These are phyloP conservation scores for Populus hybrid DNA, from an alignment of 441 rosid genomes.

Conservation along the genomic window DNA sequence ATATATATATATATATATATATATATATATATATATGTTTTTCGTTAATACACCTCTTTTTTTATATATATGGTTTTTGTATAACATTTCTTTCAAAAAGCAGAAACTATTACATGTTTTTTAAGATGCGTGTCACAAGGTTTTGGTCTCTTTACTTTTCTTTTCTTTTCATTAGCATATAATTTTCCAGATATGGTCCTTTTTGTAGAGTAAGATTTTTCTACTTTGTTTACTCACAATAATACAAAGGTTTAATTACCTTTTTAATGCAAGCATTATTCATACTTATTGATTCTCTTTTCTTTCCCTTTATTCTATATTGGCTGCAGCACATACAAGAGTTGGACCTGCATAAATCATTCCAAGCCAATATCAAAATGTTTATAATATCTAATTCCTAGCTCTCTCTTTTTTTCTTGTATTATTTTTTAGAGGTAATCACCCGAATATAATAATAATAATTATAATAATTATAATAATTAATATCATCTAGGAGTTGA, in stretches of 20 bases:
- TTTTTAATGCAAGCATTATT: conserved; percentile 27
- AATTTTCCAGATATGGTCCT: background rate
- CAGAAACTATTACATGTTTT: conserved; percentile 25
- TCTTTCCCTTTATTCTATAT: conserved; percentile 14
- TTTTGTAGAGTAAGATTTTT: background rate
- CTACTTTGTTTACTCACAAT: conserved; percentile 6
- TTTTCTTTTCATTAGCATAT: conserved; percentile 18
- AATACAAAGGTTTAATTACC: conserved; percentile 21
- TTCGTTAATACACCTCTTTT: too few species aligned
- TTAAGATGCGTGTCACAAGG: conserved; percentile 51
- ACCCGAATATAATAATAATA: too few species aligned
- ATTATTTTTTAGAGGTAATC: too few species aligned
- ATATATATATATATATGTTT: too few species aligned
- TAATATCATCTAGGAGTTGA: too few species aligned
- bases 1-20: too few species aligned
- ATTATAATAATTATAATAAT: too few species aligned
- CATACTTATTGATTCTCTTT: conserved; percentile 17
- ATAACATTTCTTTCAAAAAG: conserved; percentile 41
- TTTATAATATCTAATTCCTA: background rate
- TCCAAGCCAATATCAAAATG: background rate
- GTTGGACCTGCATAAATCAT: background rate
- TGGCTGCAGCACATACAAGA: conserved; percentile 21
- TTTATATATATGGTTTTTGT: background rate
- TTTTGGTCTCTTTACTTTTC: conserved; percentile 46
- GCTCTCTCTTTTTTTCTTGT: background rate